phyloP scores from a whole-genome alignment of 2,329 filamentous ascomycete species.

The Nemania bipapillata region DNA sequence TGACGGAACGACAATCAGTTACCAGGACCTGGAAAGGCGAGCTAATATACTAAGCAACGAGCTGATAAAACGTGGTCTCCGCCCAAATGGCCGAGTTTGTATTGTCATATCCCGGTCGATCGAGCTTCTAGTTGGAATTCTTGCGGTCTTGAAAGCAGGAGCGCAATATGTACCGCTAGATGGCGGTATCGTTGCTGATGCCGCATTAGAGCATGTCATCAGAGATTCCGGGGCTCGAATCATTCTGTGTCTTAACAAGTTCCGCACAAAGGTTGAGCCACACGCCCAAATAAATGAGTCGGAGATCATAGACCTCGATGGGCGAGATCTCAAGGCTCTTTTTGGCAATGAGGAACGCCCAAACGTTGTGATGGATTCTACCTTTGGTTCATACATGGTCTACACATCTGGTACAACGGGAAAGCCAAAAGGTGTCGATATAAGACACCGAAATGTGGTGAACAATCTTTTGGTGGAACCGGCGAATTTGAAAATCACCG shows the following conservation, averaged over 20 bases:
- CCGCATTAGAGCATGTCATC: slow-evolving; percentile 62
- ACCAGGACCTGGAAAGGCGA: slow-evolving; percentile 57
- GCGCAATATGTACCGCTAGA: slow-evolving; percentile 71
- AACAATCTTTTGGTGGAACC: slow-evolving; percentile 62
- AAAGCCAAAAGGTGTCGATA: slow-evolving; percentile 68
- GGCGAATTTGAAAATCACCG: slow-evolving; percentile 61
- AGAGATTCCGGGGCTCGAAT: slow-evolving; percentile 58
- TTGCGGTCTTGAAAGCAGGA: slow-evolving; percentile 66
- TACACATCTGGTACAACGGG: slow-evolving; percentile 70
- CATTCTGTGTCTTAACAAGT: slow-evolving; percentile 58
- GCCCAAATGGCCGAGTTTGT: slow-evolving; percentile 61
- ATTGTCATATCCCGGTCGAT: slow-evolving; percentile 66
- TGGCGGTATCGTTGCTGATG: slow-evolving; percentile 63
- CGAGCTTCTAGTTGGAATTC: slow-evolving; percentile 68
- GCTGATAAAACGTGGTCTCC: slow-evolving; percentile 55
- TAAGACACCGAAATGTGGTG: slow-evolving; percentile 65
- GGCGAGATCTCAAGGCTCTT: slow-evolving; percentile 1
- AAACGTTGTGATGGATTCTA: slow-evolving; percentile 30
- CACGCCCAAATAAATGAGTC: slow-evolving; percentile 48
- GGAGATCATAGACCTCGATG: slow-evolving; percentile 37
- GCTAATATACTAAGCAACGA: slow-evolving; percentile 57
- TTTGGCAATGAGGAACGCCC: slow-evolving; percentile 35
- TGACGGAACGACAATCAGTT: slow-evolving; percentile 54
- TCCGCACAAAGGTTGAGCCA: slow-evolving; percentile 33
- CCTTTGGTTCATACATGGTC: slow-evolving; percentile 43